Percentiles rank a stretch among this genome's conserved stretches.
These are phyloP conservation scores for Mayamaea pseudoterrestris DNA, from an alignment of 108 stramenopile species.

Conservation along the genomic window DNA sequence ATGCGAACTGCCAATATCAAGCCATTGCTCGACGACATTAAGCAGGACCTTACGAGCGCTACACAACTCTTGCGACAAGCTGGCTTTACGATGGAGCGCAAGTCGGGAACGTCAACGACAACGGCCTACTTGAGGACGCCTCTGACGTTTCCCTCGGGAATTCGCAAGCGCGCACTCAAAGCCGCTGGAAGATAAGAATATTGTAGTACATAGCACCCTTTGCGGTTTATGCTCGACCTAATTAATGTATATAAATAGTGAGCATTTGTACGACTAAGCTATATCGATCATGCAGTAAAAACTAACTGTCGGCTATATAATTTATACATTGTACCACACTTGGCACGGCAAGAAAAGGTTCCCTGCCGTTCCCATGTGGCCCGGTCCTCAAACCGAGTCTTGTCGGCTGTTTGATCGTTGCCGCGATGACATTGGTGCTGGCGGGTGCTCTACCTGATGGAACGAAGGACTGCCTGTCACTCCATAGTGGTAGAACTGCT, in stretches of 20 bases:
- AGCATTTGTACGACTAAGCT: neutral
- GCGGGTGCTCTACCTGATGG: no score
- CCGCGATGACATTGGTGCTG: no score
- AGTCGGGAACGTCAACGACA: constrained; percentile 15
- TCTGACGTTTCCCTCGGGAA: constrained; percentile 36
- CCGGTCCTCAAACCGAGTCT: no score
- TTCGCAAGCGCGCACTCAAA: constrained; percentile 17
- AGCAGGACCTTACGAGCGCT: constrained; percentile 41
- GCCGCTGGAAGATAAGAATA: constrained; percentile 7
- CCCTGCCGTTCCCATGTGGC: no score
- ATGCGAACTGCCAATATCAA: constrained; percentile 50
- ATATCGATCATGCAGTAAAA: neutral
- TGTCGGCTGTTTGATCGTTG: no score
- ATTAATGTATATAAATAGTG: neutral
- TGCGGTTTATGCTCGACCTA: no score
- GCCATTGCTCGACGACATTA: constrained; percentile 44
- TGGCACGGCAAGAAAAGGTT: constrained; percentile 13
- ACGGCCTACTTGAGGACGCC: constrained; percentile 47
- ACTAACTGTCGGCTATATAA: constrained; percentile 9
- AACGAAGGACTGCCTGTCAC: no score
- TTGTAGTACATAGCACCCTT: neutral
- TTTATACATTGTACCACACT: no score
- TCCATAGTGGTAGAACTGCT: constrained; percentile 32
- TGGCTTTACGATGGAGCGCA: constrained; percentile 54
- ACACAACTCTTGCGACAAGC: constrained; percentile 46